A percentile compares a stretch with the other conserved stretches of the same genome.
Conservation (phyloP, 768 basidiomycete genomes). For the Atractiella rhizophila region DNA sequence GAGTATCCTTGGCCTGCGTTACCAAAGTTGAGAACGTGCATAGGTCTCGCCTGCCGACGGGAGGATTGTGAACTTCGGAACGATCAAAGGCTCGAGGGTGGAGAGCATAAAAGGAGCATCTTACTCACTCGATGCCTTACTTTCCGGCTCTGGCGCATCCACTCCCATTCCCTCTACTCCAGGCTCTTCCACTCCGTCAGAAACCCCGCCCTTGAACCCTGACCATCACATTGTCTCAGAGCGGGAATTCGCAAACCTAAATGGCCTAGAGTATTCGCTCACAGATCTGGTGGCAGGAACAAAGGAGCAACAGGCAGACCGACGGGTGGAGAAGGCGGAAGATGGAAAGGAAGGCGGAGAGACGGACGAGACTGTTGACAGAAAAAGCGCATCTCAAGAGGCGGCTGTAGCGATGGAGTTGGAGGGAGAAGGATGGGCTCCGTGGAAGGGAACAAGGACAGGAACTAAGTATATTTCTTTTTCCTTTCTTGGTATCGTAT, state of each 20-base stretch:
- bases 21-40: not conserved
- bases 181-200: slow-evolving; percentile 21
- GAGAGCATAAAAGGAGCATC: slow-evolving; percentile 97
- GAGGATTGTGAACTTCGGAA: slow-evolving; percentile 69
- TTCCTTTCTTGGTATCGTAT: too few relatives aligned
- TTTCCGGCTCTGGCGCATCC: slow-evolving; percentile 31
- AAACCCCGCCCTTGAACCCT: not conserved
- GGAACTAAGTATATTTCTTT: too few relatives aligned
- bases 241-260: slow-evolving; percentile 79
- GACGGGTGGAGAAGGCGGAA: too few relatives aligned
- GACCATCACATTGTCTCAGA: slow-evolving; percentile 34
- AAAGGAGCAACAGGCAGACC: too few relatives aligned
- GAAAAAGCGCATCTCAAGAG: slow-evolving; percentile 3
- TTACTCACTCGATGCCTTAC: slow-evolving; percentile 77
- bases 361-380: not conserved
- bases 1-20: slow-evolving; percentile 13
- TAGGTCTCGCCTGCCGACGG: slow-evolving; percentile 91
- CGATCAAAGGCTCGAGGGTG: slow-evolving; percentile 45
- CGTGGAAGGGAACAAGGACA: too few relatives aligned
- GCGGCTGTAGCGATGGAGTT: not conserved
- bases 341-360: too few relatives aligned
- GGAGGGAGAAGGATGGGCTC: slow-evolving; percentile 1
- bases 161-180: slow-evolving; percentile 26
- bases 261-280: slow-evolving; percentile 89
- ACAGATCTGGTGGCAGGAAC: slow-evolving; percentile 61